Percentiles rank a stretch among this genome's conserved stretches.
phyloP scores from a whole-genome alignment of 2,329 filamentous ascomycete species.

The Sporothrix brasiliensis region DNA sequence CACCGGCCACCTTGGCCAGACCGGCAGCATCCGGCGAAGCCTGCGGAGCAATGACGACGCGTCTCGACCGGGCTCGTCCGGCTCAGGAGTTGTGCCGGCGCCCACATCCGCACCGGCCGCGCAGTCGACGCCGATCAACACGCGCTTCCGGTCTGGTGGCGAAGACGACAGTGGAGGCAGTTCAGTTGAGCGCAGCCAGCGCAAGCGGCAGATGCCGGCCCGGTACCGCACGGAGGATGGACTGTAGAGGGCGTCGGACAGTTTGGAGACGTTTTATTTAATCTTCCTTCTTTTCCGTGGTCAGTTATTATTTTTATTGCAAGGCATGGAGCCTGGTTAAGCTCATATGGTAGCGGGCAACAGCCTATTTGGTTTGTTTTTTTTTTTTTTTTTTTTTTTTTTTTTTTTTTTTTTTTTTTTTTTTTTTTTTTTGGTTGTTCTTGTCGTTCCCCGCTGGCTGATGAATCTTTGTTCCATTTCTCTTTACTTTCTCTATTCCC shows the following conservation, averaged over 20 bases:
- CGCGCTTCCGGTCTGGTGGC: background rate
- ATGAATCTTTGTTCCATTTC: background rate
- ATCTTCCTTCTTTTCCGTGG: too few species aligned
- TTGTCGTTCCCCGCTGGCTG: too few species aligned
- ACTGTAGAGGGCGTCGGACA: background rate
- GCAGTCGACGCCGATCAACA: background rate
- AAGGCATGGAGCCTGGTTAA: background rate
- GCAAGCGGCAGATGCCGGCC: conserved; percentile 34
- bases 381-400: background rate
- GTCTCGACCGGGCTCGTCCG: background rate
- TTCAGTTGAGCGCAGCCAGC: conserved; percentile 32
- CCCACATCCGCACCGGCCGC: background rate
- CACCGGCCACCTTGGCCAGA: background rate
- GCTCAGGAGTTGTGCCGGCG: background rate
- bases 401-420: background rate
- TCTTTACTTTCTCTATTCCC: background rate
- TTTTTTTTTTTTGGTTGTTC: background rate
- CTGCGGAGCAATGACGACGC: conserved; percentile 10
- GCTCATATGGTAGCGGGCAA: background rate
- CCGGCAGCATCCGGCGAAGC: conserved; percentile 4
- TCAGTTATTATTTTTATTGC: too few species aligned
- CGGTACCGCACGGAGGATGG: conserved; percentile 31
- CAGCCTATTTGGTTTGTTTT: background rate
- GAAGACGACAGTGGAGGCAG: conserved; percentile 27
- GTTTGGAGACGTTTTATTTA: background rate